Conservation (phyloP, 305 asterid genomes). For the Stenogyne calaminthoides region DNA sequence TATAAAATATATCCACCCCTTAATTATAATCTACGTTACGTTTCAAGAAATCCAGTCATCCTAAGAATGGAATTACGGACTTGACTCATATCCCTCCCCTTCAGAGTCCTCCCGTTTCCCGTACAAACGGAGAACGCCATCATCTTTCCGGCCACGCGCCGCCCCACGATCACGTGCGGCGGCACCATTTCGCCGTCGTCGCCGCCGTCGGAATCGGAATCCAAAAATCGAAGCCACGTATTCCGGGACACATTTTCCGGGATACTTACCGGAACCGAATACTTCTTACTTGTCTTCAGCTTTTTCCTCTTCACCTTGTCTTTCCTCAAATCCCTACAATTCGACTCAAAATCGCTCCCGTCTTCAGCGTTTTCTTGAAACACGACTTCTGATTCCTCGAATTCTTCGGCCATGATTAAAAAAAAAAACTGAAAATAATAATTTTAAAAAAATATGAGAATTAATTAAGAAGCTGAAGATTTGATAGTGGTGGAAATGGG, state of each 20-base stretch:
- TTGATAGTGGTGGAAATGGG: slow-evolving; percentile 26
- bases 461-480: slow-evolving; percentile 14
- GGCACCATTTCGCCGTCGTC: slow-evolving; percentile 66
- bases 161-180: slow-evolving; percentile 63
- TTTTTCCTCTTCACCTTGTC: slow-evolving; percentile 25
- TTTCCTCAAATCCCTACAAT: neutral
- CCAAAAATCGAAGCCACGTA: slow-evolving; percentile 45
- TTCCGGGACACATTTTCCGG: slow-evolving; percentile 37
- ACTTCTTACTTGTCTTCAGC: slow-evolving; percentile 19
- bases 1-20: neutral
- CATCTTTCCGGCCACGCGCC: slow-evolving; percentile 60
- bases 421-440: neutral
- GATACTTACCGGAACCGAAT: slow-evolving; percentile 45
- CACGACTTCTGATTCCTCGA: slow-evolving; percentile 51
- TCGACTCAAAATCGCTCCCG: neutral
- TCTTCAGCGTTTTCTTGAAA: slow-evolving; percentile 28
- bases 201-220: slow-evolving; percentile 33
- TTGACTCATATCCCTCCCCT: slow-evolving; percentile 72
- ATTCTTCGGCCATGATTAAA: slow-evolving; percentile 50
- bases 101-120: slow-evolving; percentile 69
- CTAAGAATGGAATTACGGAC: slow-evolving; percentile 66
- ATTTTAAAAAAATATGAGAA: too few species aligned
- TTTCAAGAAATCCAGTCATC: slow-evolving; percentile 79
- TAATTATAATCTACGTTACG: slow-evolving; percentile 27
- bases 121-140: slow-evolving; percentile 71